Evolutionary conservation across 2,329 filamentous ascomycete species (phyloP).

Genomic region (Penicillium sumatraense): DNA sequence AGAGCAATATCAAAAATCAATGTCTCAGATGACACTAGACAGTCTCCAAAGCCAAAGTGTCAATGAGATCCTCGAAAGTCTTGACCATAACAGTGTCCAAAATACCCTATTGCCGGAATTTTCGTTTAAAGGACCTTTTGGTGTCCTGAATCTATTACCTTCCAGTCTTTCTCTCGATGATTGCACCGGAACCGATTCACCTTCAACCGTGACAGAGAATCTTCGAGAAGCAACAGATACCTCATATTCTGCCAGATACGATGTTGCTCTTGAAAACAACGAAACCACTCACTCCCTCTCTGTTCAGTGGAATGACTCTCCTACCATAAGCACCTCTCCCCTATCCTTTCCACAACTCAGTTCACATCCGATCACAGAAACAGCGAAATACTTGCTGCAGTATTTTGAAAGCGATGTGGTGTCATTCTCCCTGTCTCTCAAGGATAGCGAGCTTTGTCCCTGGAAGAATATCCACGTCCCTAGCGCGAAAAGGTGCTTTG

Average conservation of each 20-base stretch:
- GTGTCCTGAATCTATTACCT: neutral
- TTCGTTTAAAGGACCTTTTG: neutral
- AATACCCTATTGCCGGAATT: neutral
- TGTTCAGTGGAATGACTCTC: too few relatives aligned
- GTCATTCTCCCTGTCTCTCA: constrained; percentile 19
- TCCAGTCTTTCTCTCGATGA: neutral
- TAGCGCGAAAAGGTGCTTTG: constrained; percentile 19
- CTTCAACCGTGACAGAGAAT: too few relatives aligned
- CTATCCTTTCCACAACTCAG: neutral
- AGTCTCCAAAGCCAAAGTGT: neutral
- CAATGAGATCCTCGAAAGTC: neutral
- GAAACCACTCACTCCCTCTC: too few relatives aligned
- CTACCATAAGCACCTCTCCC: too few relatives aligned
- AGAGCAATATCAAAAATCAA: neutral
- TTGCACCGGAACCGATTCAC: neutral
- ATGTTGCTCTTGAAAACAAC: too few relatives aligned
- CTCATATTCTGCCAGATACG: too few relatives aligned
- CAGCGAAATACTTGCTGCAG: neutral
- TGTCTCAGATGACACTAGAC: neutral
- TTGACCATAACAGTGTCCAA: neutral
- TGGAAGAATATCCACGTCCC: constrained; percentile 28
- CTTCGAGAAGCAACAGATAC: too few relatives aligned
- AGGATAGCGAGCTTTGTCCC: constrained; percentile 20
- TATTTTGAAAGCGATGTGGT: neutral
- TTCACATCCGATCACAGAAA: neutral